Percentiles rank a stretch among this genome's conserved stretches.
Evolutionary conservation across 345 rosid species (phyloP).

Genomic region (Moricandia moricandioides): DNA sequence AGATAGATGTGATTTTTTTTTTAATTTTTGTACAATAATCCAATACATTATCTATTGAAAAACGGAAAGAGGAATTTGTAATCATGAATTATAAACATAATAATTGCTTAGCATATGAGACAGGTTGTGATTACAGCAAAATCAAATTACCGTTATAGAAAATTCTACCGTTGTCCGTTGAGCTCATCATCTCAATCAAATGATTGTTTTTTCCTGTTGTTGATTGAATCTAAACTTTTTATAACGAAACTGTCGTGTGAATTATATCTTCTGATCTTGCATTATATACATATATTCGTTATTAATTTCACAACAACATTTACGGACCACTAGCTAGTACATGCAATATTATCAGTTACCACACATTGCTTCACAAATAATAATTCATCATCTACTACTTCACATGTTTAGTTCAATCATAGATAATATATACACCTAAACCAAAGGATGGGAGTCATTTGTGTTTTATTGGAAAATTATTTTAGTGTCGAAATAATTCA

Average conservation of each 20-base stretch:
- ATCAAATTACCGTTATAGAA: conserved; percentile 32
- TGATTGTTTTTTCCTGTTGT: conserved; percentile 13
- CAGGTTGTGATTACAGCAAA: conserved; percentile 4
- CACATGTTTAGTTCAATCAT: conserved; percentile 28
- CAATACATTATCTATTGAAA: too few relatives aligned
- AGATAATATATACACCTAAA: conserved; percentile 20
- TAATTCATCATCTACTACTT: conserved; percentile 23
- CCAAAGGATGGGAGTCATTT: neutral
- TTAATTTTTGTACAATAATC: too few relatives aligned
- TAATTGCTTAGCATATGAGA: conserved; percentile 36
- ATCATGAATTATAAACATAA: conserved; percentile 33
- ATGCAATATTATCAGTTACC: conserved; percentile 17
- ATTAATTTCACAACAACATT: conserved; percentile 9
- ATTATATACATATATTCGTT: neutral
- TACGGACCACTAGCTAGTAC: conserved; percentile 29
- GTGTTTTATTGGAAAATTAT: neutral
- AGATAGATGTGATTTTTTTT: too few relatives aligned
- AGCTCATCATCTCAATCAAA: conserved; percentile 27
- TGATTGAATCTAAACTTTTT: conserved; percentile 13
- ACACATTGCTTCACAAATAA: conserved; percentile 26
- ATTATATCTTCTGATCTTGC: neutral
- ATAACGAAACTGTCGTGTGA: conserved; percentile 15
- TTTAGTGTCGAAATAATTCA: neutral
- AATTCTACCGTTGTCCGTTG: conserved; percentile 24
- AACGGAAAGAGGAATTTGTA: too few relatives aligned